Evolutionary conservation across 495 filamentous ascomycete genomes (phyloP), one percentile per base, ranked within the genome.

Genomic region (Penicillium silybi): DNA sequence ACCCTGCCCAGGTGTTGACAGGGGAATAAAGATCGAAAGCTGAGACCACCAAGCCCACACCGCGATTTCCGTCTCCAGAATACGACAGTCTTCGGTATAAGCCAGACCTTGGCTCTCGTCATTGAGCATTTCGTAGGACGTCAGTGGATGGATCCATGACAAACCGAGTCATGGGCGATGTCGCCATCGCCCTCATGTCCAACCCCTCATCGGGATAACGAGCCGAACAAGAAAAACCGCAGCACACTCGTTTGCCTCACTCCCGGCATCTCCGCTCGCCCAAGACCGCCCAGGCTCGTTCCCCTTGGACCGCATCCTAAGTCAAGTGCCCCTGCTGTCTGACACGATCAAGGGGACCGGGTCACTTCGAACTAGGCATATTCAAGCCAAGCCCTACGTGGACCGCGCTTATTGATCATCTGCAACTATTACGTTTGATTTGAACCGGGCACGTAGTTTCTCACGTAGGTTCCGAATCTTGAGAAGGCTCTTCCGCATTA

Each of bases 31-130:
- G 16, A n/a, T 17, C 16, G 29, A 32, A 17, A 39, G 37, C 37
- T 18, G 37, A 39, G 37, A 39, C 37, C 37, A 4, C 37, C 37
- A n/a, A n/a, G 18, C 5, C 18, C 37, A 18, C 37, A 39, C 37
- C 37, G 37, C 37, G 37, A 17, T 4, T 39, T 39, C 4, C 37
- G 18, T 16, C 15, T n/a, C 10, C 18, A 15, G 18, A n/a, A 17
- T 19, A 18, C 37, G 16, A 39, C 1, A n/a, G n/a, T 39, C 37
- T 6, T 17, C 37, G 37, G 8, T 7, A 37, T 15, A n/a, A 23
- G 38, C n/a, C 17, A 35, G 46, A 48, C 51, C 51, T 54, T 54
- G 51, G 51, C 51, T 19, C 26, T 54, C 51, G 51, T 54, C 51
- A 54, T 54, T 8, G 39, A 48, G 41, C 51, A 43, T 46, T 15